These are phyloP conservation scores for Rhodocollybia butyracea DNA, from an alignment of 768 basidiomycete genomes.

Conservation along the genomic window DNA sequence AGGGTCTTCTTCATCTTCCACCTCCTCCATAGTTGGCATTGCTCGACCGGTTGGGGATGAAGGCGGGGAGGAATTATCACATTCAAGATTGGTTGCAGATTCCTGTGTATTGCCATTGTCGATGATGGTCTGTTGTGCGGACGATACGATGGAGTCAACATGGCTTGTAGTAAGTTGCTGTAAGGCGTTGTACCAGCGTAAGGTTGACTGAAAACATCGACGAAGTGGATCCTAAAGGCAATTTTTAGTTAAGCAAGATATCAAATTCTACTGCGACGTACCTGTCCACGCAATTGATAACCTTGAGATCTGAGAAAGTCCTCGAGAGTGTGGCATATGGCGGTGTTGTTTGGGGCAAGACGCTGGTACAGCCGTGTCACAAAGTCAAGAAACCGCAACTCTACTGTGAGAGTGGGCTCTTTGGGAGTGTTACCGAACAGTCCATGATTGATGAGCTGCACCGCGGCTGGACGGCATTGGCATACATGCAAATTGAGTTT, in stretches of 20 bases:
- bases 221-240: constrained; percentile 19
- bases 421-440: constrained; percentile 13
- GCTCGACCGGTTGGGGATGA: not conserved
- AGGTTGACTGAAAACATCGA: constrained; percentile 20
- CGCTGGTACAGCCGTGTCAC: no score
- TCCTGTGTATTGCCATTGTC: not conserved
- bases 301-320: constrained; percentile 10
- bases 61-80: not conserved
- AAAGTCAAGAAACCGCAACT: constrained; percentile 11
- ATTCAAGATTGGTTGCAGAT: no score
- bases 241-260: not conserved
- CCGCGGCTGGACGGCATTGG: constrained; percentile 9
- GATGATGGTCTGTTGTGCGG: not conserved
- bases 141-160: not conserved
- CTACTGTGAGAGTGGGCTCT: constrained; percentile 13
- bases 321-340: constrained; percentile 12
- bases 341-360: constrained; percentile 13
- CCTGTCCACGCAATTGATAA: constrained; percentile 12
- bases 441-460: constrained; percentile 10
- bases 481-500: constrained; percentile 7
- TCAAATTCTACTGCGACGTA: not conserved
- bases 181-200: constrained; percentile 22
- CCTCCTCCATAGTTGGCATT: not conserved
- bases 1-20: not conserved
- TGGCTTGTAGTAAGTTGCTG: not conserved